Evolutionary conservation across 306 rosid species (phyloP), one percentile per base, ranked within the genome.

Genomic region (Prunus davidiana): DNA sequence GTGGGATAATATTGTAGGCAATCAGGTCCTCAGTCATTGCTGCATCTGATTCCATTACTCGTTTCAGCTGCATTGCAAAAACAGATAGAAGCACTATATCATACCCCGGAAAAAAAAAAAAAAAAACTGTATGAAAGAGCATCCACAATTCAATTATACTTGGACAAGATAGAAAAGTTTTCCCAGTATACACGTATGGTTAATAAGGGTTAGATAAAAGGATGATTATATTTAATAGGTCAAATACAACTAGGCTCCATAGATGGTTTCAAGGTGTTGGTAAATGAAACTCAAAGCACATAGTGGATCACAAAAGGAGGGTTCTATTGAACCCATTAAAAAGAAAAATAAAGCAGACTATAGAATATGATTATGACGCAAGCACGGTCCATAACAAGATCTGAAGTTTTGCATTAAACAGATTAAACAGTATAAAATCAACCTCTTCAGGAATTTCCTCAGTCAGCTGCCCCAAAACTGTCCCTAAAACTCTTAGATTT

Each of bases 391-490:
- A 27, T 32, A 24, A 50, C 32, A 71, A 18, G 25, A 19, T 61
- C 55, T 47, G 2, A 6, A 62, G 34, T 24, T 55, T 57, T 22
- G 55, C 76, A 55, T n/a, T 6, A 24, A n/a, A n/a, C 3, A 7
- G 24, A 75, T 62, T 22, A 32, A 78, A 81, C 54, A 20, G 11
- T 43, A 69, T 30, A 64, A 79, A 82, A 27, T 85, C 68, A 84
- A 94, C 98, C 97, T 95, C 96, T 55, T 86, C 97, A 2, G 98
- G 98, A 79, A 95, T 89, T 82, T 89, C 97, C 51, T 82, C 82
- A 49, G 84, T 83, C 79, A 95, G 69, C 85, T 95, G 97, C 90
- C 82, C 87, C 83, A 95, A 79, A 54, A 95, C 97, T 43, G 79
- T 90, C 57, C 91, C 97, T 73, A 95, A 82, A 70, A 90, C 96